Percentiles rank a stretch among this genome's conserved stretches.
phyloP scores from a whole-genome alignment of 345 rosid genomes.

The Pugionium dolabratum region DNA sequence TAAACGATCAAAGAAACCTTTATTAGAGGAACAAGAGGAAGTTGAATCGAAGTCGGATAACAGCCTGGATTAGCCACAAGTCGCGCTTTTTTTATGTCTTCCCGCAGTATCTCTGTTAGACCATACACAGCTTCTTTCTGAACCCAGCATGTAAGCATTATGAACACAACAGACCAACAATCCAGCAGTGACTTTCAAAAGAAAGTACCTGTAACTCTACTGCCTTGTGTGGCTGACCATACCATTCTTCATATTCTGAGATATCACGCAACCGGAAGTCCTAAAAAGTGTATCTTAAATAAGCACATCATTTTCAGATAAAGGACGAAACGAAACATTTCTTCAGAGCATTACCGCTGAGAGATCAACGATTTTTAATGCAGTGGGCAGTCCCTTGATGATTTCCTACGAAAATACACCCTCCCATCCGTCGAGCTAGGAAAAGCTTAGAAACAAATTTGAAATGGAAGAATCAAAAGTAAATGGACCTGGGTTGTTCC shows the following conservation, averaged over 20 bases:
- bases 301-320: conserved; percentile 11
- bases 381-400: conserved; percentile 70
- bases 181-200: neutral
- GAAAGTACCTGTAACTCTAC: conserved; percentile 69
- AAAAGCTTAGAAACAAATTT: neutral
- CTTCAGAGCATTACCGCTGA: conserved; percentile 70
- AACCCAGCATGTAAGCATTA: conserved; percentile 20
- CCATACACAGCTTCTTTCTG: conserved; percentile 95
- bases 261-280: conserved; percentile 74
- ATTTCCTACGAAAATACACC: conserved; percentile 58
- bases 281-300: conserved; percentile 36
- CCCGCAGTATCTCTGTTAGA: conserved; percentile 81
- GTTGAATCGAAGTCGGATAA: conserved; percentile 94
- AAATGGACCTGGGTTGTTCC: conserved; percentile 86
- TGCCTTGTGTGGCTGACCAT: conserved; percentile 92
- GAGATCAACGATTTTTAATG: conserved; percentile 85
- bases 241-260: conserved; percentile 92
- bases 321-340: neutral
- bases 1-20: conserved; percentile 49
- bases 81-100: conserved; percentile 62
- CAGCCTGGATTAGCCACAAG: conserved; percentile 99
- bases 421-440: neutral
- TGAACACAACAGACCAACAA: neutral
- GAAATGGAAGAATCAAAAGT: conserved; percentile 6
- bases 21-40: conserved; percentile 87